phyloP scores from a whole-genome alignment of 345 rosid genomes.

The Populus simonii region DNA sequence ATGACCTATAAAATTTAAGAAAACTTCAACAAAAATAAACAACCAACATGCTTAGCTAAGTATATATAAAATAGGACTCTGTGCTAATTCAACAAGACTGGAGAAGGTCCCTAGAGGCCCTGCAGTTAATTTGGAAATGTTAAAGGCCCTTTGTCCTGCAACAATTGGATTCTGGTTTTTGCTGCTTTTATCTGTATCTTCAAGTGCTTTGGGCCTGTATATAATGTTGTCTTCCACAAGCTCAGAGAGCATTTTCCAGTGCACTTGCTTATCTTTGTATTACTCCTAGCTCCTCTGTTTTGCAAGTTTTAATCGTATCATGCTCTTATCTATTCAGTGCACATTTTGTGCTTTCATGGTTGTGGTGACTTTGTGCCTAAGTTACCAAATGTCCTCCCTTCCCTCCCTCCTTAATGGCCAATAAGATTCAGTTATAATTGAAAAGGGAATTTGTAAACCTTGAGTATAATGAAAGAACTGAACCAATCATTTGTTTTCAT shows the following conservation, averaged over 20 bases:
- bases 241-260: background rate
- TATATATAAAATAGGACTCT: background rate
- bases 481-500: slow-evolving; percentile 7
- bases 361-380: background rate
- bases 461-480: background rate
- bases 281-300: background rate
- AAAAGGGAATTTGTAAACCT: background rate
- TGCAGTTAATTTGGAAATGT: background rate
- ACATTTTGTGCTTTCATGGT: background rate
- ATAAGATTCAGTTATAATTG: background rate
- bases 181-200: background rate
- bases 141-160: background rate
- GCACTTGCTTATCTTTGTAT: background rate
- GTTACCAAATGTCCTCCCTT: background rate
- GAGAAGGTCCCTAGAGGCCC: background rate
- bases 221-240: background rate
- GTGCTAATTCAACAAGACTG: background rate
- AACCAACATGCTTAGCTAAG: background rate
- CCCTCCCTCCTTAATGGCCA: background rate
- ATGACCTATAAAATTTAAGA: background rate
- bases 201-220: background rate
- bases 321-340: background rate
- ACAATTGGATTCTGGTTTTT: no score
- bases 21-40: background rate
- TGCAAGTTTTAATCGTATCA: background rate